Percentiles rank a stretch among this genome's conserved stretches.
phyloP scores from a whole-genome alignment of 352 stramenopile species.

The Pythium brassicae region DNA sequence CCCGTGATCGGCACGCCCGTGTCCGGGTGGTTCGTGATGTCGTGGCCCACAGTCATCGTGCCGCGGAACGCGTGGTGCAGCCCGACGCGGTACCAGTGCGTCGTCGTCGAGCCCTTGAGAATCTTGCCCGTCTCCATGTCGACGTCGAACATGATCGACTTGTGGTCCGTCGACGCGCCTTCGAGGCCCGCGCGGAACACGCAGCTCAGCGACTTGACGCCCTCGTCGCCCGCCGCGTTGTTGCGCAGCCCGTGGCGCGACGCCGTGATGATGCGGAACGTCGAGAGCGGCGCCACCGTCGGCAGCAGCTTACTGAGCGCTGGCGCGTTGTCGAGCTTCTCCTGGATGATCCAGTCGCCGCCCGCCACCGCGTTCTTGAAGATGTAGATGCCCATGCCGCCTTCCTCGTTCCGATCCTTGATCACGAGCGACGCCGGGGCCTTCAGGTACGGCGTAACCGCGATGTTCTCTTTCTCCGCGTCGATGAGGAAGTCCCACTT shows the following conservation, averaged over 20 bases:
- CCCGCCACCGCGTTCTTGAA: slow-evolving; percentile 95
- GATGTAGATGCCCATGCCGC: slow-evolving; percentile 96
- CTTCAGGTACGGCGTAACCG: slow-evolving; percentile 93
- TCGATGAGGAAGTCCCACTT: slow-evolving; percentile 98
- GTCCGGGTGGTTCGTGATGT: slow-evolving; percentile 88
- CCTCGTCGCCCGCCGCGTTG: slow-evolving; percentile 46
- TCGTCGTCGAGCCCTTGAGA: slow-evolving; percentile 93
- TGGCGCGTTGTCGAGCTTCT: slow-evolving; percentile 91
- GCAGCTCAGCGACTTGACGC: slow-evolving; percentile 76
- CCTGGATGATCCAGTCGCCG: slow-evolving; percentile 96
- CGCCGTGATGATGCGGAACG: slow-evolving; percentile 97
- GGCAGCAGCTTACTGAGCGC: slow-evolving; percentile 92
- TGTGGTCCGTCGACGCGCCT: slow-evolving; percentile 93
- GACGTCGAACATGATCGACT: slow-evolving; percentile 98
- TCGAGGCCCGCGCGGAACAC: slow-evolving; percentile 69
- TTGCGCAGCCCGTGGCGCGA: slow-evolving; percentile 68
- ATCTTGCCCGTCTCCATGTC: slow-evolving; percentile 93
- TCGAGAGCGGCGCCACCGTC: slow-evolving; percentile 93
- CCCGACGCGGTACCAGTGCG: slow-evolving; percentile 94
- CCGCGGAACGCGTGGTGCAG: slow-evolving; percentile 62
- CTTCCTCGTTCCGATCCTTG: slow-evolving; percentile 98
- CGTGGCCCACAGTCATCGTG: slow-evolving; percentile 81
- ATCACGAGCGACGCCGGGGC: slow-evolving; percentile 88
- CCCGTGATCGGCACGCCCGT: slow-evolving; percentile 84
- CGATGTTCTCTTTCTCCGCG: slow-evolving; percentile 87